Conservation (phyloP, 192 early-diverging fungal genomes). For the Coemansia sp. region DNA sequence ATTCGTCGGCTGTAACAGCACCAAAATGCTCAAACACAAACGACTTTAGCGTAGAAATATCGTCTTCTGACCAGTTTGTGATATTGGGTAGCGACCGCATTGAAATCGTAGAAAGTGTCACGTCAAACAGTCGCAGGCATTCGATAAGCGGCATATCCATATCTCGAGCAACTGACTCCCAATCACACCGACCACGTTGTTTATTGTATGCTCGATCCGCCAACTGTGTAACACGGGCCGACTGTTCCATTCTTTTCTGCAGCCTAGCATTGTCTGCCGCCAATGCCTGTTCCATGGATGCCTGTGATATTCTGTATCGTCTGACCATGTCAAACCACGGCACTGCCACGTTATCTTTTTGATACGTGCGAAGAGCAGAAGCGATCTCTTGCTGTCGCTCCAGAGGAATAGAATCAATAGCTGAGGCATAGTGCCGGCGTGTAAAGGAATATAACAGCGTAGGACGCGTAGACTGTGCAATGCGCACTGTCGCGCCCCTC, state of each 20-base stretch:
- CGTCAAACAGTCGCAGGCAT: neutral
- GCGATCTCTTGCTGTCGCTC: neutral
- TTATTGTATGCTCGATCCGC: neutral
- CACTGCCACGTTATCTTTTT: neutral
- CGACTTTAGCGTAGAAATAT: neutral
- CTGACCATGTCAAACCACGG: neutral
- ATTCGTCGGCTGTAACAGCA: neutral
- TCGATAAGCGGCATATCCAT: neutral
- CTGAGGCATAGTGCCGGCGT: neutral
- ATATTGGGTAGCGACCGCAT: neutral
- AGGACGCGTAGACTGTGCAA: neutral
- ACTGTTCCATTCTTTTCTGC: neutral
- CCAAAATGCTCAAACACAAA: neutral
- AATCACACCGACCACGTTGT: no score
- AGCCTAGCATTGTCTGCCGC: neutral
- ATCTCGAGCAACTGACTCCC: no score
- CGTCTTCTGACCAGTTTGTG: neutral
- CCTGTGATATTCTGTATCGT: neutral
- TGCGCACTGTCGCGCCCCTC: neutral
- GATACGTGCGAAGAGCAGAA: neutral
- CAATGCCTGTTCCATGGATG: neutral
- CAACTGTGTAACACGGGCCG: neutral
- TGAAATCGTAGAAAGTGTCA: neutral
- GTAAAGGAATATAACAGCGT: neutral
- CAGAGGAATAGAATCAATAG: neutral